phyloP scores from a whole-genome alignment of 768 basidiomycete species.

The Mycena galopus region DNA sequence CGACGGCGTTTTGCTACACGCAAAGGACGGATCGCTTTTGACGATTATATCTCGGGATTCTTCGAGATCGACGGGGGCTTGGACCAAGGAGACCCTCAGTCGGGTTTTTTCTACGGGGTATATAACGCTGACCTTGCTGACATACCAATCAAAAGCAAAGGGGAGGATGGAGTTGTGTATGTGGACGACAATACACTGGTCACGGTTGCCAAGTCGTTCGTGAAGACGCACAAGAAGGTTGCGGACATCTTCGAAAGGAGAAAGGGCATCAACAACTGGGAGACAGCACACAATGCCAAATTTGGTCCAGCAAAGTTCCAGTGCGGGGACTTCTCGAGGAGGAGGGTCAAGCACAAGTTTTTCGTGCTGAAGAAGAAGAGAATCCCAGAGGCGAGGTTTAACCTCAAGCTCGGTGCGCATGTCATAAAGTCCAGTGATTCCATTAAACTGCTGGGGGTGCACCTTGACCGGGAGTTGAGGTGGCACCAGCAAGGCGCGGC shows the following conservation, averaged over 20 bases:
- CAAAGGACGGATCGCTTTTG: slow-evolving; percentile 31
- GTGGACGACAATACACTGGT: slow-evolving; percentile 38
- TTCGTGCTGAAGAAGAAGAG: too few species aligned
- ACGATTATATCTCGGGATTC: slow-evolving; percentile 33
- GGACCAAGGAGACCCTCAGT: slow-evolving; percentile 42
- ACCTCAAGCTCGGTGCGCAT: background rate
- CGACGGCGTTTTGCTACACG: slow-evolving; percentile 15
- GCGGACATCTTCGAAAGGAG: too few species aligned
- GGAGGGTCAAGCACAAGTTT: too few species aligned
- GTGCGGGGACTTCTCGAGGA: too few species aligned
- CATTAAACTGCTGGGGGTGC: slow-evolving; percentile 48
- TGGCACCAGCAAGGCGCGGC: too few species aligned
- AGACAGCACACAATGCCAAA: too few species aligned
- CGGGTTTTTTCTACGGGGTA: slow-evolving; percentile 38
- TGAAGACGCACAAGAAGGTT: slow-evolving; percentile 8
- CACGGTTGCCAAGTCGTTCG: slow-evolving; percentile 21
- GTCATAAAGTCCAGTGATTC: slow-evolving; percentile 32
- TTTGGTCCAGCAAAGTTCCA: too few species aligned
- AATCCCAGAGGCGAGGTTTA: too few species aligned
- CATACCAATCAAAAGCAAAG: slow-evolving; percentile 2
- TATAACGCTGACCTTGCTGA: slow-evolving; percentile 38
- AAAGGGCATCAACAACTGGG: background rate
- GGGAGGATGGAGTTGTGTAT: too few species aligned
- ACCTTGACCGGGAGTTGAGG: background rate
- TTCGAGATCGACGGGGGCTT: slow-evolving; percentile 36